Conservation (phyloP, 78 protist species). For the Anaeramoeba ignava region DNA sequence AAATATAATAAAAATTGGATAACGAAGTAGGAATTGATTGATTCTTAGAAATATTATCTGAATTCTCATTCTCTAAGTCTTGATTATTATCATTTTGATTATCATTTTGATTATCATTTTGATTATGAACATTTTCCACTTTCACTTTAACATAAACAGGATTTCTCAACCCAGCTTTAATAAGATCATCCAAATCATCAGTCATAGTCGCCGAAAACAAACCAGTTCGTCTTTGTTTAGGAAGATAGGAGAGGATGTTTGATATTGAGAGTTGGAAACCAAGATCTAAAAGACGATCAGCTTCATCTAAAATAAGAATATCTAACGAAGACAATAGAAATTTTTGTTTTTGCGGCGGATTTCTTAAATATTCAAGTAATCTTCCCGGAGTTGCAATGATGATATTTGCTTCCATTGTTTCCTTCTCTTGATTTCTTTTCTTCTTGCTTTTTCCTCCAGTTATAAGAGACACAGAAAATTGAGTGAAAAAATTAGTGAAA, state of each 20-base stretch:
- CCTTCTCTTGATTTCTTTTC: too few relatives aligned
- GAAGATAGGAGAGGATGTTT: slow-evolving; percentile 20
- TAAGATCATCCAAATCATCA: slow-evolving; percentile 11
- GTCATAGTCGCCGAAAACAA: slow-evolving; percentile 39
- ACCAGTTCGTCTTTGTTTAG: slow-evolving; percentile 40
- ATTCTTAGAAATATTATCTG: slow-evolving; percentile 8
- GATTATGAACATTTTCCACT: too few relatives aligned
- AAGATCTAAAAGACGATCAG: neutral
- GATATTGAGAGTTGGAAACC: neutral
- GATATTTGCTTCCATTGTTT: neutral
- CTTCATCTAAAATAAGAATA: neutral
- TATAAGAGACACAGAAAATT: neutral
- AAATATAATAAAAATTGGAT: slow-evolving; percentile 27
- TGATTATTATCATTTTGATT: neutral
- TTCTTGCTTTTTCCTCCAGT: neutral
- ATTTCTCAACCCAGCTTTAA: slow-evolving; percentile 32
- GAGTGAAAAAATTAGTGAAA: neutral
- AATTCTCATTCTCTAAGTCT: neutral
- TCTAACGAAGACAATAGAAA: neutral
- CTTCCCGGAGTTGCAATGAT: neutral
- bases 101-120: neutral
- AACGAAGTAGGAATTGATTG: slow-evolving; percentile 25
- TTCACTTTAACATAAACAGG: slow-evolving; percentile 16
- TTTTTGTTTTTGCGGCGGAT: neutral
- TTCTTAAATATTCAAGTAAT: neutral